Percentiles rank a stretch among this genome's conserved stretches.
Evolutionary conservation across 176 grass and related monocot genomes (phyloP).

Genomic region (Carex scoparia): DNA sequence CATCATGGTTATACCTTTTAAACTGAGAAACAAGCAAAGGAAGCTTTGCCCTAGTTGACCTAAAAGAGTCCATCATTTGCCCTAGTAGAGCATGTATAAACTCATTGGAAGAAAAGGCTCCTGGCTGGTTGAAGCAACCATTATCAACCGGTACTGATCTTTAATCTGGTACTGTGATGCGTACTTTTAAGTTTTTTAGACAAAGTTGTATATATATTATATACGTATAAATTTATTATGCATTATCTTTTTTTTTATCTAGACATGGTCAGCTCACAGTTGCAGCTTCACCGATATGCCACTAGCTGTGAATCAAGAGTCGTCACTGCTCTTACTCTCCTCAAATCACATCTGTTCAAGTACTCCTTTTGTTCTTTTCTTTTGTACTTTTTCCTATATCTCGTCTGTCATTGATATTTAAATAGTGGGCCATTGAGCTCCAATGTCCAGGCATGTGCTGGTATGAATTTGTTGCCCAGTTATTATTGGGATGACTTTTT

Average conservation of each 20-base stretch:
- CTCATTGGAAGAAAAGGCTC: not conserved
- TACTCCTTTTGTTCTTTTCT: constrained; percentile 4
- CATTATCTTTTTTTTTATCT: not conserved
- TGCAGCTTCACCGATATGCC: constrained; percentile 90
- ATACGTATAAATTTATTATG: not conserved
- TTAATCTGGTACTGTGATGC: not conserved
- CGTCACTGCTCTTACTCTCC: constrained; percentile 71
- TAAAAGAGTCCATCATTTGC: not conserved
- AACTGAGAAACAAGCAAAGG: not conserved
- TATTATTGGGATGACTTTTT: not conserved
- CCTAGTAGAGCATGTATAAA: not conserved
- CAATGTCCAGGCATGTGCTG: not conserved
- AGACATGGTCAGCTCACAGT: constrained; percentile 98
- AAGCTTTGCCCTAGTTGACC: not conserved
- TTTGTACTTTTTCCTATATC: not conserved
- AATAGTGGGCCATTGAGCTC: not conserved
- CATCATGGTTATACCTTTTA: not conserved
- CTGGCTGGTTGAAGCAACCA: not conserved
- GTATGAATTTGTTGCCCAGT: not conserved
- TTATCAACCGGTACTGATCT: not conserved
- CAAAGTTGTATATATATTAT: not conserved
- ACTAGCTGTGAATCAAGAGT: constrained; percentile 90
- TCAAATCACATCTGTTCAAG: constrained; percentile 95
- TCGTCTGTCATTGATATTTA: not conserved
- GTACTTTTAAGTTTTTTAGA: not conserved